Percentiles rank a stretch among this genome's conserved stretches.
phyloP scores from a whole-genome alignment of 148 eudicot species.

The Silene latifolia region DNA sequence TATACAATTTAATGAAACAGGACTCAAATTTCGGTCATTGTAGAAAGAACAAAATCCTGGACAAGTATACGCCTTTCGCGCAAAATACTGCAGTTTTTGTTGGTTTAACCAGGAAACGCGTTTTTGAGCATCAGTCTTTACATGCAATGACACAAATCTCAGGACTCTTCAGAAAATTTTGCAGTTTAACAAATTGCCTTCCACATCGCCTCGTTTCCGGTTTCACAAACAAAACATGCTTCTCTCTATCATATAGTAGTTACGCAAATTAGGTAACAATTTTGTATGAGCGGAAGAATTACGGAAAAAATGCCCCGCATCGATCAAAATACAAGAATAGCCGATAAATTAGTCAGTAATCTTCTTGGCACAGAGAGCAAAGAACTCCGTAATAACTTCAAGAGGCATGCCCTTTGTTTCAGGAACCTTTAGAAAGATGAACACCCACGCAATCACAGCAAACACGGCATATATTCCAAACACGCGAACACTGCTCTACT shows the following conservation, averaged over 20 bases:
- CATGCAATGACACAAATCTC: conserved; percentile 2
- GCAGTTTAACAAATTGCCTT: conserved; percentile 11
- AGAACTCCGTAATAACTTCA: conserved; percentile 58
- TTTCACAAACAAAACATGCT: conserved; percentile 19
- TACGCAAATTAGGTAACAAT: not conserved
- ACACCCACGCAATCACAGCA: conserved; percentile 40
- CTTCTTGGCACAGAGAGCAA: conserved; percentile 49
- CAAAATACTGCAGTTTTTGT: conserved; percentile 1
- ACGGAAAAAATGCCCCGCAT: not conserved
- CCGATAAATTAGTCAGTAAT: conserved; percentile 14
- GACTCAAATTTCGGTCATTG: not conserved
- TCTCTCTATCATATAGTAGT: not conserved
- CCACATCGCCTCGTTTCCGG: conserved; percentile 10
- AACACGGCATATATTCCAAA: conserved; percentile 49
- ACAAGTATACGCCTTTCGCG: not conserved
- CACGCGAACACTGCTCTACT: no score
- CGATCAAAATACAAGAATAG: not conserved
- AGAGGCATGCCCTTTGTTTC: conserved; percentile 69
- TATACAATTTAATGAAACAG: not conserved
- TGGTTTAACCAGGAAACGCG: conserved; percentile 15
- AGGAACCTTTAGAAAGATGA: conserved; percentile 53
- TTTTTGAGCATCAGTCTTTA: not conserved
- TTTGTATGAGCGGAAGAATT: not conserved
- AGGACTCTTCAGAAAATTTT: not conserved
- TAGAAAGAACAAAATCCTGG: not conserved